Conservation (phyloP, 768 basidiomycete genomes). For the Cystobasidium tubakii region DNA sequence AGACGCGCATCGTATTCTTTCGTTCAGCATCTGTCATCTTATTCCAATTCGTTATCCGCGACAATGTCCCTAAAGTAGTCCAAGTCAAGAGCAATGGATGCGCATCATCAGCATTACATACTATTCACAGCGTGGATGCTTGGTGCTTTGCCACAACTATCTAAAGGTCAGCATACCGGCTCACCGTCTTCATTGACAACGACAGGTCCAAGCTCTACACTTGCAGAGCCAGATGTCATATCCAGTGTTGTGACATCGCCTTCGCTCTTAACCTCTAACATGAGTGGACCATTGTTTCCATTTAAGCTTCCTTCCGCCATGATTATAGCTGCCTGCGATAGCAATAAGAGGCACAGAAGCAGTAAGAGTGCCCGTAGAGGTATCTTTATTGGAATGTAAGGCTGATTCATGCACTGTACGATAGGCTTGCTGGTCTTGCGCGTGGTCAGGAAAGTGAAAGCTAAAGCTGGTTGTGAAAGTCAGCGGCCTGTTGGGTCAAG, state of each 20-base stretch:
- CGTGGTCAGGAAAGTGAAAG: not conserved
- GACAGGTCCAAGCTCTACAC: conserved; percentile 18
- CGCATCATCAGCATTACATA: not conserved
- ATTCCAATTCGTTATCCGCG: conserved; percentile 26
- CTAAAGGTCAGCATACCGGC: not conserved
- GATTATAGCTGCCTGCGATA: not conserved
- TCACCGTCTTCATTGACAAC: conserved; percentile 34
- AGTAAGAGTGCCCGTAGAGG: not conserved
- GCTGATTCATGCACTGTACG: not conserved
- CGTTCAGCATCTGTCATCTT: conserved; percentile 26
- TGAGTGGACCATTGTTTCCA: not conserved
- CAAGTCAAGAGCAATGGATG: not conserved
- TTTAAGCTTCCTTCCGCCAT: not conserved
- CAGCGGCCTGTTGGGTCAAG: too few relatives aligned
- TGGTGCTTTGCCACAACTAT: not conserved
- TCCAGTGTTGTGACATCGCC: conserved; percentile 21
- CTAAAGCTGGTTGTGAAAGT: not conserved
- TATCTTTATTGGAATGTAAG: not conserved
- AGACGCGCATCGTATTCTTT: conserved; percentile 8
- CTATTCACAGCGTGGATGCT: too few relatives aligned
- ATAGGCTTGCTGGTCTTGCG: not conserved
- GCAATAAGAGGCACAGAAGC: not conserved
- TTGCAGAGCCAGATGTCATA: conserved; percentile 20
- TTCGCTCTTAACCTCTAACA: not conserved
- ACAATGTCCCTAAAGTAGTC: conserved; percentile 15